These are phyloP conservation scores for Penicillium concentricum DNA, from an alignment of 2,329 filamentous ascomycete species.

Conservation along the genomic window DNA sequence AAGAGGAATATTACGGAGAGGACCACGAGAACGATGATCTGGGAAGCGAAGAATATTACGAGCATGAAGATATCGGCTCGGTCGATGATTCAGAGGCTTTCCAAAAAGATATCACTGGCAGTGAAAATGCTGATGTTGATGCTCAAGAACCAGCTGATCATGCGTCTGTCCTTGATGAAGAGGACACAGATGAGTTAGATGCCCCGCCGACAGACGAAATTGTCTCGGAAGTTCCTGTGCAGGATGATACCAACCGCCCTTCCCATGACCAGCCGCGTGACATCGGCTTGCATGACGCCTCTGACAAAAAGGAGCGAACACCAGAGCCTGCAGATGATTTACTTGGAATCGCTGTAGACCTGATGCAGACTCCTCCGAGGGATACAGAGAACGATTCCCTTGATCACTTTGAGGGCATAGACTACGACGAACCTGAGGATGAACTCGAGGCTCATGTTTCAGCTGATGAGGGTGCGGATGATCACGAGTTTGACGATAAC, in stretches of 20 bases:
- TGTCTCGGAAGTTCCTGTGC: conserved; percentile 9
- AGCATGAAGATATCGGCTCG: conserved; percentile 15
- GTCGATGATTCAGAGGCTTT: conserved; percentile 10
- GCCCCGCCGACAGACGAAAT: conserved; percentile 13
- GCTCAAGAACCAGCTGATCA: conserved; percentile 7
- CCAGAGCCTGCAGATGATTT: conserved; percentile 29
- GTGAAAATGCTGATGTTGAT: conserved; percentile 5
- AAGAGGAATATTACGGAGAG: conserved; percentile 9
- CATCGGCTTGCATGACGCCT: conserved; percentile 4
- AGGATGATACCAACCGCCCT: conserved; percentile 10
- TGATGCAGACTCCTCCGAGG: conserved; percentile 29
- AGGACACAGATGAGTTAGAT: conserved; percentile 7
- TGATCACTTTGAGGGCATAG: conserved; percentile 12
- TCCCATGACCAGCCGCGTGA: conserved; percentile 22
- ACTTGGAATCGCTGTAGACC: conserved; percentile 34
- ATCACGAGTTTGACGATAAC: conserved; percentile 27
- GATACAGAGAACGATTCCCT: conserved; percentile 5
- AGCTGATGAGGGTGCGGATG: conserved; percentile 20
- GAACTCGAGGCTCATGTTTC: conserved; percentile 13
- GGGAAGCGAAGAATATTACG: conserved; percentile 10
- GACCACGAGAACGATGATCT: conserved; percentile 15
- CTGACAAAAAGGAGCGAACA: conserved; percentile 14
- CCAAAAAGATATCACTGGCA: conserved; percentile 5
- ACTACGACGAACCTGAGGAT: conserved; percentile 20
- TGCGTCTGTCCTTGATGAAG: conserved; percentile 11